Evolutionary conservation across 2,329 filamentous ascomycete genomes (phyloP).

Genomic region (Fusarium sarcochroum): DNA sequence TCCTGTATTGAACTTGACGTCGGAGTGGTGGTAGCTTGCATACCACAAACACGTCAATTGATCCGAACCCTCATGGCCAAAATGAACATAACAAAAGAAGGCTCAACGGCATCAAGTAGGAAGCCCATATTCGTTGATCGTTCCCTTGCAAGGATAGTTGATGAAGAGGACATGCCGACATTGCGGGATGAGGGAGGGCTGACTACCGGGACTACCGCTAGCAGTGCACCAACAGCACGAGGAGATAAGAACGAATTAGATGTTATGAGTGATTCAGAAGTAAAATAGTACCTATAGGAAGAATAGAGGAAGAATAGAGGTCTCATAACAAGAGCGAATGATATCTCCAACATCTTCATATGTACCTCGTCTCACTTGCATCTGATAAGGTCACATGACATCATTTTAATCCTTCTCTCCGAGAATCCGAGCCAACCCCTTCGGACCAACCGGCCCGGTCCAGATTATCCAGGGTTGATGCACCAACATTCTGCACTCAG

Average conservation of each 20-base stretch:
- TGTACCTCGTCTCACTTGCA: not conserved
- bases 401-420: not conserved
- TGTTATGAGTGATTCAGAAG: not conserved
- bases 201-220: not conserved
- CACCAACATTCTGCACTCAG: too few species aligned
- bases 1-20: conserved; percentile 13
- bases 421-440: conserved; percentile 1
- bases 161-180: not conserved
- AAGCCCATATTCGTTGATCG: conserved; percentile 1
- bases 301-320: not conserved
- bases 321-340: too few species aligned
- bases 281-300: not conserved
- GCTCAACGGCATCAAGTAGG: accelerated
- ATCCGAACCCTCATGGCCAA: accelerated
- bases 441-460: not conserved
- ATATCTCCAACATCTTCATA: not conserved
- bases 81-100: not conserved
- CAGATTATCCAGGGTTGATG: not conserved
- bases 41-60: not conserved
- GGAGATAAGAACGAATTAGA: not conserved
- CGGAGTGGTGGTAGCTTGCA: conserved; percentile 8
- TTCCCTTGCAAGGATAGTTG: conserved; percentile 1
- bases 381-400: not conserved
- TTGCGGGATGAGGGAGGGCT: not conserved
- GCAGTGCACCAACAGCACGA: not conserved